Base-by-base conservation (phyloP, 2,329 filamentous ascomycete species). In the Colletotrichum noveboracense region DNA sequence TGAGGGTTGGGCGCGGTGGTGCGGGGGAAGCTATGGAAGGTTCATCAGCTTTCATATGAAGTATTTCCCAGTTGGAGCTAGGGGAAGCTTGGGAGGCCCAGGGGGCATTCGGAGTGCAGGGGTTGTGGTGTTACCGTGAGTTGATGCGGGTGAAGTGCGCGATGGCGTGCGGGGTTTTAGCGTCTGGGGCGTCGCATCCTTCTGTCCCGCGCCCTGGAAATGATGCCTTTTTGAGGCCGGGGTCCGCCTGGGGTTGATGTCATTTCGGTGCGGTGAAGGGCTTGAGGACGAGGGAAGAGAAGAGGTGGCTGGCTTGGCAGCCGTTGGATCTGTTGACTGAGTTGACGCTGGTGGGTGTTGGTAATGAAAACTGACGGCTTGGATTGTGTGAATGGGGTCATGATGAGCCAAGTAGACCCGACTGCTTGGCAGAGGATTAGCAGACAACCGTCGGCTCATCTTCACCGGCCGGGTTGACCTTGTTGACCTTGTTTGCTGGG, bases 121-220 rank as follows among this genome's bases (percentile, higher is more conserved):
- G 43, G 43, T 52, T 12, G n/a, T 21, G 12, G 43, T 7, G 43
- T 52, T 52, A 52, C 43, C 43, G 43, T 8, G 24, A 18, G 32
- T 64, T 70, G 32, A 64, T 60, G 58, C 30, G 58, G 56, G 71
- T 48, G 66, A 74, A 56, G 30, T 62, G 56, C 13, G 26, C 43
- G 64, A 48, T 67, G 58, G 65, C 58, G 58, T 74, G 74, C 74
- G 70, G 74, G 74, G 74, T 74, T 76, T 75, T 69, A 69, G 74
- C 74, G 65, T 65, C 55, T 14, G 58, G 48, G 69, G 56, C 73
- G 73, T 73, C 70, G 74, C 65, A 76, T 76, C 70, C 70, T 74
- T 60, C 64, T 55, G 28, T 65, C 48, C 69, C 74, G 65, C 64
- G 56, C 32, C 60, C 74, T 73, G 58, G 70, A 65, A 30, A 62